Evolutionary conservation across 2,329 filamentous ascomycete species (phyloP).

Genomic region (Neonectria punicea): DNA sequence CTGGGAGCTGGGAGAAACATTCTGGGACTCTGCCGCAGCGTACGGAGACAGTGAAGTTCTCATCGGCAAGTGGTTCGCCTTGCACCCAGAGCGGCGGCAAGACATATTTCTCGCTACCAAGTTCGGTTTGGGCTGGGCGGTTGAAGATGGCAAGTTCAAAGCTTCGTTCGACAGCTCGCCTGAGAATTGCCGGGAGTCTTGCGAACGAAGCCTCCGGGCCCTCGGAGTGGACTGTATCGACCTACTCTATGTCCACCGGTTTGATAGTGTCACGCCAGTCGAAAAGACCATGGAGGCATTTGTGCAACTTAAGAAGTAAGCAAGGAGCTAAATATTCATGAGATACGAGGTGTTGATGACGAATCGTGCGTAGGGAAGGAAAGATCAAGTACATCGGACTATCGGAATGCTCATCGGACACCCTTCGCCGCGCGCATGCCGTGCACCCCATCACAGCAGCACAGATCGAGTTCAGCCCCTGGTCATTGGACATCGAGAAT

Average conservation of each 20-base stretch:
- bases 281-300: slow-evolving; percentile 60
- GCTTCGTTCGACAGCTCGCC: slow-evolving; percentile 9
- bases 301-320: slow-evolving; percentile 53
- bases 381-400: slow-evolving; percentile 66
- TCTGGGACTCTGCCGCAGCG: slow-evolving; percentile 59
- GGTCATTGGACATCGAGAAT: slow-evolving; percentile 68
- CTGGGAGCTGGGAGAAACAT: slow-evolving; percentile 57
- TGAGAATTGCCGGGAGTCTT: slow-evolving; percentile 23
- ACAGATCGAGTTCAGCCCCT: slow-evolving; percentile 66
- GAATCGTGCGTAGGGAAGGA: slow-evolving; percentile 50
- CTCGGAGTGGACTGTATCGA: slow-evolving; percentile 60
- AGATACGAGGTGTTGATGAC: neutral
- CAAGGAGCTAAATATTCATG: neutral
- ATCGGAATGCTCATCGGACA: slow-evolving; percentile 56
- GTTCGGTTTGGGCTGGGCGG: slow-evolving; percentile 26
- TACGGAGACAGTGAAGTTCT: slow-evolving; percentile 58
- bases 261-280: slow-evolving; percentile 55
- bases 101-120: slow-evolving; percentile 58
- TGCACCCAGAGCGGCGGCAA: slow-evolving; percentile 53
- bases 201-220: slow-evolving; percentile 48
- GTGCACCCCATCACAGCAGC: slow-evolving; percentile 61
- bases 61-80: slow-evolving; percentile 57
- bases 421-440: slow-evolving; percentile 61
- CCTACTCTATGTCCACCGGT: slow-evolving; percentile 60
- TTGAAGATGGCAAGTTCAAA: slow-evolving; percentile 27